phyloP scores from a whole-genome alignment of 2,329 filamentous ascomycete species.

The Parastagonospora nodorum region DNA sequence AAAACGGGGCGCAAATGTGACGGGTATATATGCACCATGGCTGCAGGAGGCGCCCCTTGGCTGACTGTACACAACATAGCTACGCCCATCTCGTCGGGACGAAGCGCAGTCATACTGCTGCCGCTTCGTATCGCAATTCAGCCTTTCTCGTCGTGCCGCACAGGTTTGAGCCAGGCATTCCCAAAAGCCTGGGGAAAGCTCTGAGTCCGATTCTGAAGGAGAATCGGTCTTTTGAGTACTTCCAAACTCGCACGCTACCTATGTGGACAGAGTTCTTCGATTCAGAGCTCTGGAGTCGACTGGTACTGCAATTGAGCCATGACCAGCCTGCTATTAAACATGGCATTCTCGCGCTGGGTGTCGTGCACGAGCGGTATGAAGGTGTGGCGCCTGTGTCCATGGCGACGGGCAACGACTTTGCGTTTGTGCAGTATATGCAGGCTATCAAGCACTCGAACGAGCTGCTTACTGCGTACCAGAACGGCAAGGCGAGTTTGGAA shows the following conservation, averaged over 20 bases:
- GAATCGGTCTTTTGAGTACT: constrained; percentile 36
- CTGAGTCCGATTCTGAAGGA: constrained; percentile 29
- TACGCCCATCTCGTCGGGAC: constrained; percentile 31
- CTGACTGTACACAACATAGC: constrained; percentile 3
- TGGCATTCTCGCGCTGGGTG: constrained; percentile 34
- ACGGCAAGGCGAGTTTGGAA: constrained; percentile 26
- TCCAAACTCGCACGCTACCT: constrained; percentile 30
- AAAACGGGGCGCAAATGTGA: constrained; percentile 46
- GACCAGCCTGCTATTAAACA: constrained; percentile 38
- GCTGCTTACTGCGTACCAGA: constrained; percentile 25
- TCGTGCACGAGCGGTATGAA: constrained; percentile 36
- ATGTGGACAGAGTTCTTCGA: constrained; percentile 41
- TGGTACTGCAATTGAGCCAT: constrained; percentile 33
- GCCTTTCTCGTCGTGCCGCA: constrained; percentile 35
- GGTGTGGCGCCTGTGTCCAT: constrained; percentile 15
- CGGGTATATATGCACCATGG: constrained; percentile 27
- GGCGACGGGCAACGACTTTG: constrained; percentile 24
- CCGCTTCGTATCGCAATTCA: constrained; percentile 31
- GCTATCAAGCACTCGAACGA: constrained; percentile 36
- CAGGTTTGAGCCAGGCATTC: constrained; percentile 12
- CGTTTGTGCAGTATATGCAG: constrained; percentile 36
- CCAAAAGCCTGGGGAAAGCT: constrained; percentile 22
- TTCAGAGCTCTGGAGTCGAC: constrained; percentile 37
- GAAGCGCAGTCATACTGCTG: constrained; percentile 14
- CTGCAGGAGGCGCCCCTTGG: too few relatives aligned